These are phyloP conservation scores for Hirsutella minnesotensis DNA, from an alignment of 2,329 filamentous ascomycete genomes.

Conservation along the genomic window DNA sequence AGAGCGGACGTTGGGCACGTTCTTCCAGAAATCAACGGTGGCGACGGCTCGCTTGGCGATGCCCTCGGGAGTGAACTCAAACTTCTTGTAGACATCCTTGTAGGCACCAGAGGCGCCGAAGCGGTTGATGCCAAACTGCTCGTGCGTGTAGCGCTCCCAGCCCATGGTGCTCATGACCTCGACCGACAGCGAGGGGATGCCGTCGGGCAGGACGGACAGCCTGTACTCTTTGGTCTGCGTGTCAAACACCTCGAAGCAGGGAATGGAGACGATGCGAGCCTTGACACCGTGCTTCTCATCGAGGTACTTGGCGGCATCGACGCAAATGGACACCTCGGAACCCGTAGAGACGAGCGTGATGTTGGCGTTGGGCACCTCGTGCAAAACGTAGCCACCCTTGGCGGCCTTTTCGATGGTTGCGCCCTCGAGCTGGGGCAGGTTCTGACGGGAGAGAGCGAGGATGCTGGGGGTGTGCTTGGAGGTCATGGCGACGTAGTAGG, in stretches of 20 bases:
- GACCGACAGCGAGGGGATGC: slow-evolving; percentile 83
- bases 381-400: slow-evolving; percentile 90
- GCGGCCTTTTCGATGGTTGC: slow-evolving; percentile 78
- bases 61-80: slow-evolving; percentile 97
- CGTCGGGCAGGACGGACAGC: slow-evolving; percentile 83
- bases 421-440: slow-evolving; percentile 93
- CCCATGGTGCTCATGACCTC: slow-evolving; percentile 96
- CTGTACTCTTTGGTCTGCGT: slow-evolving; percentile 89
- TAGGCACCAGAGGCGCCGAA: slow-evolving; percentile 97
- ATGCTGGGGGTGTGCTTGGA: slow-evolving; percentile 85
- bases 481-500: slow-evolving; percentile 91
- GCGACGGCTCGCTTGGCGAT: slow-evolving; percentile 87
- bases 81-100: slow-evolving; percentile 99
- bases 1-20: slow-evolving; percentile 76
- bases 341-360: slow-evolving; percentile 90
- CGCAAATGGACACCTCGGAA: slow-evolving; percentile 87
- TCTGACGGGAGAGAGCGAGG: slow-evolving; percentile 91
- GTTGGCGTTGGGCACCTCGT: slow-evolving; percentile 73
- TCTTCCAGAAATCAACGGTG: slow-evolving; percentile 97
- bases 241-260: slow-evolving; percentile 96
- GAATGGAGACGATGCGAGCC: slow-evolving; percentile 87
- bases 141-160: slow-evolving; percentile 98
- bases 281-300: slow-evolving; percentile 79
- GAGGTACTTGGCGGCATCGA: slow-evolving; percentile 86
- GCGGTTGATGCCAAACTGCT: slow-evolving; percentile 98